Evolutionary conservation across 139 green algal species (phyloP).

Genomic region (Chlamydomonas schloesseri): DNA sequence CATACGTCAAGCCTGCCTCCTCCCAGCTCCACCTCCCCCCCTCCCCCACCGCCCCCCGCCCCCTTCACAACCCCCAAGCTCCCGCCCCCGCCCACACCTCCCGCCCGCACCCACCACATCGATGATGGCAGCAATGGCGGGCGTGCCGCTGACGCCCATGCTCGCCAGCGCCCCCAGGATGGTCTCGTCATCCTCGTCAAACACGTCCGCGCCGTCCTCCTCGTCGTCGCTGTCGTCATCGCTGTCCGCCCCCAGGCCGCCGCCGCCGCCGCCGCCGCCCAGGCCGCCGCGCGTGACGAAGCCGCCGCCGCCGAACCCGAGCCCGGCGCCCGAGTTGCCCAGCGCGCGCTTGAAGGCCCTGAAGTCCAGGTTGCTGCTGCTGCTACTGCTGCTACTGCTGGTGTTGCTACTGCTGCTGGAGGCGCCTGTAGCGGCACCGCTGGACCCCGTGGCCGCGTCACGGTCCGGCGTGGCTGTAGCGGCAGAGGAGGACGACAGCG

Average conservation of each 20-base stretch:
- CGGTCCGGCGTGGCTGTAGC: neutral
- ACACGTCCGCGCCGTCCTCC: neutral
- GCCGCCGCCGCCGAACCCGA: no score
- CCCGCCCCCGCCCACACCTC: no score
- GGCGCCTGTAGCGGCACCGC: no score
- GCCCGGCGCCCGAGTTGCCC: no score
- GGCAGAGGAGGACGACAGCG: neutral
- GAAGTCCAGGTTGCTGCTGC: constrained; percentile 2
- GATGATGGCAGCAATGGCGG: constrained; percentile 33
- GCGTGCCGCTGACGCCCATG: constrained; percentile 9
- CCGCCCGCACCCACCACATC: constrained; percentile 16
- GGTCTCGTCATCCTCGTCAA: neutral
- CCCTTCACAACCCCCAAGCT: no score
- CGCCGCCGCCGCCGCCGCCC: neutral
- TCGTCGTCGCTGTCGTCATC: neutral
- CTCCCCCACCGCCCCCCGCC: no score
- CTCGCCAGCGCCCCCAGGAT: neutral
- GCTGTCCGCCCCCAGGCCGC: neutral
- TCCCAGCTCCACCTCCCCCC: no score
- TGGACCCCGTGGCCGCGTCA: neutral
- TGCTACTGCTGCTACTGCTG: neutral
- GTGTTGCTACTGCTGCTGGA: neutral
- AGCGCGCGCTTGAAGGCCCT: no score
- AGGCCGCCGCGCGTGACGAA: neutral
- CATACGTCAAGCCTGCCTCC: no score